Evolutionary conservation across 2,329 filamentous ascomycete genomes (phyloP).

Genomic region (Beauveria australis): DNA sequence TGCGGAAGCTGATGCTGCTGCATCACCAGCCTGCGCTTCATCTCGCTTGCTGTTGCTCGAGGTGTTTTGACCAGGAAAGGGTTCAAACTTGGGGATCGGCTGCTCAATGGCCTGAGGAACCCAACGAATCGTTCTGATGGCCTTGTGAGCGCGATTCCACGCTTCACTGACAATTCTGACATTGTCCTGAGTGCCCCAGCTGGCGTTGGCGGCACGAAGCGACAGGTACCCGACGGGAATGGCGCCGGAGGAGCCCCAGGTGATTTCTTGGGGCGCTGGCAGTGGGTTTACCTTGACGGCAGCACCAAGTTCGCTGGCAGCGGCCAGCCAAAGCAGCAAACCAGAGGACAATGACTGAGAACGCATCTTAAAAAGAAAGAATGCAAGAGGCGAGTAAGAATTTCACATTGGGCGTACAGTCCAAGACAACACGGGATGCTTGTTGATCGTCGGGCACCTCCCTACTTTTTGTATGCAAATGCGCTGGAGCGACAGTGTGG

Average conservation of each 20-base stretch:
- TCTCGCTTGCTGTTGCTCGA: conserved; percentile 22
- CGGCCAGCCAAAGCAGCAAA: not conserved
- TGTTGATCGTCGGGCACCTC: not conserved
- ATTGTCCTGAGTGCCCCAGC: conserved; percentile 11
- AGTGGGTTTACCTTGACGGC: conserved; percentile 20
- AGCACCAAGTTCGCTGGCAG: not conserved
- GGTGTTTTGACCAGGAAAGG: conserved; percentile 38
- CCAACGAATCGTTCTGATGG: conserved; percentile 44
- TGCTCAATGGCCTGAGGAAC: conserved; percentile 43
- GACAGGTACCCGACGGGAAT: conserved; percentile 14
- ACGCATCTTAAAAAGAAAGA: not conserved
- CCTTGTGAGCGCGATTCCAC: conserved; percentile 40
- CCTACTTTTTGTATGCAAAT: not conserved
- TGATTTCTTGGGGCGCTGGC: conserved; percentile 19
- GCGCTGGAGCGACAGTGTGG: not conserved
- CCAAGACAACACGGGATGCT: not conserved
- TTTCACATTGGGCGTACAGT: not conserved
- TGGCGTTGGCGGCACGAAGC: conserved; percentile 14
- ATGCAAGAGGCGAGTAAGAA: not conserved
- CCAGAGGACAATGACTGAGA: not conserved
- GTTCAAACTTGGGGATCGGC: conserved; percentile 39
- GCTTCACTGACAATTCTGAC: conserved; percentile 31
- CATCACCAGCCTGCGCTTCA: not conserved
- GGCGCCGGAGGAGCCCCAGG: conserved; percentile 19
- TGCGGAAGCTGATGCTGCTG: not conserved